Base-by-base conservation (phyloP, 805 yeast species). In the Metschnikowia proteae region DNA sequence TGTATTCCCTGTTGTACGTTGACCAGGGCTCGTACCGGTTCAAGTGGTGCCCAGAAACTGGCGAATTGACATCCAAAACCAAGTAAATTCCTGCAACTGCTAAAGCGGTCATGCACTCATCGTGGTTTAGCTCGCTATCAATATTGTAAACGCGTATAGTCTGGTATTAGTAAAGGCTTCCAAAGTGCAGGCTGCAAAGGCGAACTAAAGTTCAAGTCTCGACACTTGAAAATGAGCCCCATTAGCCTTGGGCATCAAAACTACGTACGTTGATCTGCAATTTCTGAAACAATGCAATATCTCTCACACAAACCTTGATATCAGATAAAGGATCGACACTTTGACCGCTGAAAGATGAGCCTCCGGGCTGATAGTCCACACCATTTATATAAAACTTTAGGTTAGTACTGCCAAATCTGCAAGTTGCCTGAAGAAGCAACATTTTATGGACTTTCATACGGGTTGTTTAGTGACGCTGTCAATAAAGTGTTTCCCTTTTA, bases 351-450 rank as follows among this genome's bases (percentile, higher is more conserved):
- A 83, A 91, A 0, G 96, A 83, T 0, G 96, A 84, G 0, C 97
- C 98, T 7, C 97, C 97, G 0, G 97, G 97, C 61, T 92, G 97
- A 62, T 91, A 91, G 65, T 92, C 98, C 1, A 92, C 86, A 17
- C 98, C 98, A 65, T 80, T 84, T 33, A 91, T 76, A 58, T 76
- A 83, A 61, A 92, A 91, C 82, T 83, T 45, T 10, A 47, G 10
- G 40, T 47, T 41, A 58, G 62, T 56, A 37, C 13, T 37, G 38
- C 23, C 8, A 23, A 23, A 6, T 23, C 27, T 11, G 4, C 2
- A 4, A 6, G 9, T 26, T 25, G 39, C 29, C 26, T 11, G 27
- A 40, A 33, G 32, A 10, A 35, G 13, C 10, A 22, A 39, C 33
- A 33, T 11, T 32, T 11, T 13, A 30, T 17, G 17, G 17, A 22